phyloP scores from a whole-genome alignment of 768 basidiomycete genomes.

The Macrolepiota fuliginosa region DNA sequence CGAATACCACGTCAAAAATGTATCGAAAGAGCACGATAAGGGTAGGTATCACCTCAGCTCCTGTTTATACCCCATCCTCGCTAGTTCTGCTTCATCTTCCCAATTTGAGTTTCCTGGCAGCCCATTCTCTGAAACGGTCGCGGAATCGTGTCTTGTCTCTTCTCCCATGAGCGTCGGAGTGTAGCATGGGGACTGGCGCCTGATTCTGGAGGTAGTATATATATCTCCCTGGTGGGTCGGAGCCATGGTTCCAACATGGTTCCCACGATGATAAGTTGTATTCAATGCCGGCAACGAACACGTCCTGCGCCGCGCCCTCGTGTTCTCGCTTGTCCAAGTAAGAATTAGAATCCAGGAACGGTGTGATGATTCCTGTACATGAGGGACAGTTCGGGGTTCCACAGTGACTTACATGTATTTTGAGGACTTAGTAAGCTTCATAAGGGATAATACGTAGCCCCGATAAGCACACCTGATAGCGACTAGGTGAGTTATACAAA shows the following conservation, averaged over 20 bases:
- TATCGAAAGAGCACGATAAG: not conserved
- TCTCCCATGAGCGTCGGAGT: not conserved
- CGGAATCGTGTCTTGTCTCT: not conserved
- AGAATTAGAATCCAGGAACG: not conserved
- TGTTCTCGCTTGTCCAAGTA: not conserved
- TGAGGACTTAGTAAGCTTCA: too few relatives aligned
- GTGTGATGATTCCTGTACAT: not conserved
- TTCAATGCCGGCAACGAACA: not conserved
- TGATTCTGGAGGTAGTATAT: not conserved
- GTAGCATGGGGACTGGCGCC: not conserved
- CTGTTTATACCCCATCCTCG: conserved; percentile 72
- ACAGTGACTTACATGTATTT: too few relatives aligned
- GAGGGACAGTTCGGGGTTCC: too few relatives aligned
- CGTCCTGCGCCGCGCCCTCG: not conserved
- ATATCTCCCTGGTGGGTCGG: not conserved
- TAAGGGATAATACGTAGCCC: too few relatives aligned
- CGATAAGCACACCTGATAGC: too few relatives aligned
- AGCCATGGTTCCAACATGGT: not conserved
- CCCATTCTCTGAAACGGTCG: not conserved
- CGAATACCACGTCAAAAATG: not conserved
- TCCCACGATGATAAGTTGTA: conserved; percentile 2
- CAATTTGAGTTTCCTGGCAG: not conserved
- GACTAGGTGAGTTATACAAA: too few relatives aligned
- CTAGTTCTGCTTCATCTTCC: conserved; percentile 60
- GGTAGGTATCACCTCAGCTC: conserved; percentile 50